Evolutionary conservation across 257 asterid species (phyloP).

Genomic region (Capsicum pubescens): DNA sequence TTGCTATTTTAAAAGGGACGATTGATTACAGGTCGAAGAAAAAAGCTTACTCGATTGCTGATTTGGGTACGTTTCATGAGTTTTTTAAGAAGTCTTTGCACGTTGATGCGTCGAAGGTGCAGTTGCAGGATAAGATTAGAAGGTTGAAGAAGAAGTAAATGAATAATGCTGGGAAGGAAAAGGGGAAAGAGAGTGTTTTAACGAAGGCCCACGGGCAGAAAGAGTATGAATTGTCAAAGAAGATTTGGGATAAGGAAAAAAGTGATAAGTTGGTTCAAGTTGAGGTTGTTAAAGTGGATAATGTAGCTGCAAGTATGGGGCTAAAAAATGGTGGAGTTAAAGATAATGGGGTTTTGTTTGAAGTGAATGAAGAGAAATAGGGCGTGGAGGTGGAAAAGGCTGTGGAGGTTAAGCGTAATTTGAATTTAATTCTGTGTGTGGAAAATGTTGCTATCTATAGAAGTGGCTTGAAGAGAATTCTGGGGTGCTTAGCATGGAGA

Average conservation of each 20-base stretch:
- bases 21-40: constrained; percentile 46
- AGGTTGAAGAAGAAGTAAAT: constrained; percentile 35
- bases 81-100: constrained; percentile 56
- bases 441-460: constrained; percentile 28
- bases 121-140: constrained; percentile 62
- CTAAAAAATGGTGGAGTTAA: constrained; percentile 25
- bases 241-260: constrained; percentile 54
- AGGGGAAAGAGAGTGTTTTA: constrained; percentile 43
- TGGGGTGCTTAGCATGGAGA: too few species aligned
- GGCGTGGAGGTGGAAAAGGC: constrained; percentile 27
- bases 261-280: constrained; percentile 26
- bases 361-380: constrained; percentile 24
- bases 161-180: constrained; percentile 49
- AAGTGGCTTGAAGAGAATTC: constrained; percentile 27
- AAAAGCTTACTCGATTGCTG: constrained; percentile 46
- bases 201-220: constrained; percentile 57
- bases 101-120: constrained; percentile 46
- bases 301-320: constrained; percentile 37
- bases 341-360: constrained; percentile 31
- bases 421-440: constrained; percentile 2
- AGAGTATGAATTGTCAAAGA: constrained; percentile 51
- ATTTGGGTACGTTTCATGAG: constrained; percentile 53
- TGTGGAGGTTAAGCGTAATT: constrained; percentile 19
- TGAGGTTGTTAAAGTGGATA: constrained; percentile 35
- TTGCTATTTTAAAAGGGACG: constrained; percentile 57